Evolutionary conservation across 116 monocot species (phyloP).

Genomic region (Dioscorea cayenensis): DNA sequence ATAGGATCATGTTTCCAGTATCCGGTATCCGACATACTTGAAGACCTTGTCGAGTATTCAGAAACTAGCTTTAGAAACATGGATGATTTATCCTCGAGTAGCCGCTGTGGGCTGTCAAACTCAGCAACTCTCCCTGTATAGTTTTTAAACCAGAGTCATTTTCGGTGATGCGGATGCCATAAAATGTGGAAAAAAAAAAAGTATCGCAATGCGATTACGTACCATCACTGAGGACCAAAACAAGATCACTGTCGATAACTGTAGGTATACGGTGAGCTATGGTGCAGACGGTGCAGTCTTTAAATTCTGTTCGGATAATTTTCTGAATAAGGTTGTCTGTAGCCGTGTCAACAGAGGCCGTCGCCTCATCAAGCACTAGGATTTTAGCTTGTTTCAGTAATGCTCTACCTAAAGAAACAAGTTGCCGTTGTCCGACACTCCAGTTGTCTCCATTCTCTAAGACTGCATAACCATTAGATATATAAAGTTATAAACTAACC

Average conservation of each 20-base stretch:
- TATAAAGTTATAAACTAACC: neutral
- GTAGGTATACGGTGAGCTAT: slow-evolving; percentile 97
- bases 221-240: slow-evolving; percentile 92
- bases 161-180: too few relatives aligned
- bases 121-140: slow-evolving; percentile 76
- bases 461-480: slow-evolving; percentile 30
- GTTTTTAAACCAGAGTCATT: too few relatives aligned
- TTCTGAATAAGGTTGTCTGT: slow-evolving; percentile 94
- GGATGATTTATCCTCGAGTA: slow-evolving; percentile 83
- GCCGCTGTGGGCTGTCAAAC: slow-evolving; percentile 52
- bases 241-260: slow-evolving; percentile 92
- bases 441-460: slow-evolving; percentile 97
- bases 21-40: slow-evolving; percentile 30
- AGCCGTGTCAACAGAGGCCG: slow-evolving; percentile 93
- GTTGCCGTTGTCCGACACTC: slow-evolving; percentile 96
- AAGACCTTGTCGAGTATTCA: slow-evolving; percentile 84
- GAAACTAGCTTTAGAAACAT: slow-evolving; percentile 90
- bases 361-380: slow-evolving; percentile 95
- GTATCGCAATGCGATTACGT: neutral
- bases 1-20: neutral
- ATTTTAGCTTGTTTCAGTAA: slow-evolving; percentile 82
- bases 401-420: slow-evolving; percentile 81
- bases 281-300: slow-evolving; percentile 83
- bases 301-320: slow-evolving; percentile 81
- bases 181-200: too few relatives aligned